Percentiles rank a stretch among this genome's conserved stretches.
Evolutionary conservation across 148 eudicot genomes (phyloP).

Genomic region (Rhododendron kiyosumense): DNA sequence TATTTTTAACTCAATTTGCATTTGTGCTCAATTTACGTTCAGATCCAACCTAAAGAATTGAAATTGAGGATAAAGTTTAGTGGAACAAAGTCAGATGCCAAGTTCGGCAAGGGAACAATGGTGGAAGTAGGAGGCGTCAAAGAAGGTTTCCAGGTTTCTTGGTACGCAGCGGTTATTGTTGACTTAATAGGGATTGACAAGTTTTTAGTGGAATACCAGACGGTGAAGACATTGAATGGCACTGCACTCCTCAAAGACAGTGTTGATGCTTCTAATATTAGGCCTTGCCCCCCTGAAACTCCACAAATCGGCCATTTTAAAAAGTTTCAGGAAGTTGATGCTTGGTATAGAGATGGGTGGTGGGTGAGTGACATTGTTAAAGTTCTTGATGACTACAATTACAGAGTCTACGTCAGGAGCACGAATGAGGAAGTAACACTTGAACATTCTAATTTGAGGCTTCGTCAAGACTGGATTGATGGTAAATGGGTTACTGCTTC

Average conservation of each 20-base stretch:
- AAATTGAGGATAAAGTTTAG: conserved; percentile 24
- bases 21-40: background rate
- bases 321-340: conserved; percentile 53
- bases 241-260: conserved; percentile 23
- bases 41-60: conserved; percentile 3
- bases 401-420: conserved; percentile 36
- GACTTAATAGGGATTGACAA: conserved; percentile 23
- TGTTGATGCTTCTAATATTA: conserved; percentile 26
- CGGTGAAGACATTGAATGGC: conserved; percentile 32
- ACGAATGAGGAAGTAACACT: conserved; percentile 38
- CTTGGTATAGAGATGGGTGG: conserved; percentile 55
- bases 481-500: conserved; percentile 41
- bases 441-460: conserved; percentile 43
- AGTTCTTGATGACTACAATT: conserved; percentile 31
- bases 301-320: conserved; percentile 19
- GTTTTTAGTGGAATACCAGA: conserved; percentile 43
- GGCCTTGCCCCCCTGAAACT: conserved; percentile 49
- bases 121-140: conserved; percentile 49
- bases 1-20: background rate
- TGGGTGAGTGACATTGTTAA: conserved; percentile 39
- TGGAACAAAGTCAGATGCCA: conserved; percentile 7
- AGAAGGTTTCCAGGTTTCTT: conserved; percentile 42
- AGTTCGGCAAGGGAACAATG: conserved; percentile 25
- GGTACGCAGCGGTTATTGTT: conserved; percentile 43
- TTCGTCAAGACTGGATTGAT: conserved; percentile 52